These are phyloP conservation scores for Hypomontagnella submonticulosa DNA, from an alignment of 495 filamentous ascomycete species.

Conservation along the genomic window DNA sequence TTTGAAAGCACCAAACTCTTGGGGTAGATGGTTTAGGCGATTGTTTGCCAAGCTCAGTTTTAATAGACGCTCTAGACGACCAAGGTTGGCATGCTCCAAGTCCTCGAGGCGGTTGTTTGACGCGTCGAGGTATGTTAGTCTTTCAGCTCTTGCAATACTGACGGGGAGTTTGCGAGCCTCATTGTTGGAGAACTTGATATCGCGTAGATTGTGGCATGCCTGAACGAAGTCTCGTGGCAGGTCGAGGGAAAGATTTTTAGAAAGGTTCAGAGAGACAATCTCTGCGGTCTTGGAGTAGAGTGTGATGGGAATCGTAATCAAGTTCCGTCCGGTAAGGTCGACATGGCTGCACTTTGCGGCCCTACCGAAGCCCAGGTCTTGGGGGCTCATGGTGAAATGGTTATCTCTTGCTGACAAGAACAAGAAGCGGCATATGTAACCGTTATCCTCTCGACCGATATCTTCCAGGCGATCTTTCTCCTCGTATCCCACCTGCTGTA, in stretches of 20 bases:
- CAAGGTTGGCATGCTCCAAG: slow-evolving; percentile 82
- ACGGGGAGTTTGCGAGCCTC: slow-evolving; percentile 87
- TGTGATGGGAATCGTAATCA: slow-evolving; percentile 93
- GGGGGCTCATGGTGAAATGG: slow-evolving; percentile 68
- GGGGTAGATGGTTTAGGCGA: slow-evolving; percentile 77
- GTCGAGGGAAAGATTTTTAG: slow-evolving; percentile 88
- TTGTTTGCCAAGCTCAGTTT: slow-evolving; percentile 96
- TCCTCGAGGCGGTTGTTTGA: slow-evolving; percentile 93
- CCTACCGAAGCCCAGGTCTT: slow-evolving; percentile 80
- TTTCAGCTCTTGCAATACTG: slow-evolving; percentile 83
- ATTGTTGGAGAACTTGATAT: slow-evolving; percentile 94
- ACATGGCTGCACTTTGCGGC: slow-evolving; percentile 92
- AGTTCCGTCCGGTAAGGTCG: slow-evolving; percentile 88
- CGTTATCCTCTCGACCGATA: slow-evolving; percentile 96
- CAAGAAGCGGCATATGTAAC: slow-evolving; percentile 93
- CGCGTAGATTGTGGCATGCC: slow-evolving; percentile 86
- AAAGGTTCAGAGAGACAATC: slow-evolving; percentile 94
- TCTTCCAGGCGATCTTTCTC: slow-evolving; percentile 88
- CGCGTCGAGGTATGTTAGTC: slow-evolving; percentile 88
- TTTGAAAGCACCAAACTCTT: slow-evolving; percentile 81
- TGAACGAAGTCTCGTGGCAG: slow-evolving; percentile 97
- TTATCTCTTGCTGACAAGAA: slow-evolving; percentile 89
- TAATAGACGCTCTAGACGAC: slow-evolving; percentile 69
- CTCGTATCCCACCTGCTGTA: slow-evolving; percentile 94
- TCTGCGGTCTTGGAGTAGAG: slow-evolving; percentile 91